Conservation (phyloP, 2,329 filamentous ascomycete species). For the Claviceps africana region DNA sequence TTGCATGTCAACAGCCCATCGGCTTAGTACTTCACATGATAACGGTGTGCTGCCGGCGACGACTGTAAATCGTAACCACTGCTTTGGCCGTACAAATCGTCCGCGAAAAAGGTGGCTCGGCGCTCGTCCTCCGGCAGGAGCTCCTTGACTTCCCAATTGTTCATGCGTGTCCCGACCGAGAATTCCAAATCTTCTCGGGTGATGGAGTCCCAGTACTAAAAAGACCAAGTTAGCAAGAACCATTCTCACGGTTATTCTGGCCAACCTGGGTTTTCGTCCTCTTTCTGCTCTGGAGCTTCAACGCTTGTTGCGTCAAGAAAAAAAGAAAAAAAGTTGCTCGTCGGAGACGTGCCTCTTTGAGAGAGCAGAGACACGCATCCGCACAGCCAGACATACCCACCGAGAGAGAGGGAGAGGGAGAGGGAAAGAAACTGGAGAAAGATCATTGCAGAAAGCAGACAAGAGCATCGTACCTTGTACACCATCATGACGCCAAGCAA, state of each 20-base stretch:
- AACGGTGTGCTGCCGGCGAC: slow-evolving; percentile 29
- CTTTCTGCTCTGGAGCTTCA: not conserved
- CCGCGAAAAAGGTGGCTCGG: slow-evolving; percentile 56
- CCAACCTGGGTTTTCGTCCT: not conserved
- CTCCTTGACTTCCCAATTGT: slow-evolving; percentile 98
- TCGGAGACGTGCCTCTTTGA: too few species aligned
- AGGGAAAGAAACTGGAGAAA: not conserved
- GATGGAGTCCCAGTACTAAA: slow-evolving; percentile 95
- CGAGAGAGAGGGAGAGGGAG: not conserved
- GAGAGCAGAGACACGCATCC: not conserved
- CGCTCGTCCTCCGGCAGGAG: slow-evolving; percentile 69
- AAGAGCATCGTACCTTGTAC: slow-evolving; percentile 58
- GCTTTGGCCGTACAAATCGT: slow-evolving; percentile 48
- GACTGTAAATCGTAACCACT: slow-evolving; percentile 39
- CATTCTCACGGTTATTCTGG: not conserved
- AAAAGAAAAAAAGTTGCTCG: too few species aligned
- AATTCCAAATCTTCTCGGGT: slow-evolving; percentile 97
- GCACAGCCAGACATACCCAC: not conserved
- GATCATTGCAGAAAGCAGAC: not conserved
- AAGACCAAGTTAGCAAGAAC: slow-evolving; percentile 2
- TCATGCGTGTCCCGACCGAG: slow-evolving; percentile 84
- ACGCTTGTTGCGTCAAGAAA: too few species aligned
- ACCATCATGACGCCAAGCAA: slow-evolving; percentile 97
- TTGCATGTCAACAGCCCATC: slow-evolving; percentile 2
- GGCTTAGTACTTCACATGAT: slow-evolving; percentile 32